Base-by-base conservation (phyloP, 2,329 filamentous ascomycete genomes). In the Cladosporium phlei region DNA sequence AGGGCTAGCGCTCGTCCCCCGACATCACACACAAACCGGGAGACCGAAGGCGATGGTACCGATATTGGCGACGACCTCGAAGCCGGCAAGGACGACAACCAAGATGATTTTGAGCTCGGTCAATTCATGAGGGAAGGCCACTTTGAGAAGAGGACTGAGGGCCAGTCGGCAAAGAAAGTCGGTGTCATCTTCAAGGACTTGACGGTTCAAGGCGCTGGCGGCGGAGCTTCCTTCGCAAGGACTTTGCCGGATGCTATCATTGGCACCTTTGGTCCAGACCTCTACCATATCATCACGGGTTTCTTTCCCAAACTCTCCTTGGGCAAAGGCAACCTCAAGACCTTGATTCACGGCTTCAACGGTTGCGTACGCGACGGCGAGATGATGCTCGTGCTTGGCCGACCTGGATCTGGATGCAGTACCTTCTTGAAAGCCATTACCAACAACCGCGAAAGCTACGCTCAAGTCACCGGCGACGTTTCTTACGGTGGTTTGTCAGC, bases 211-310 rank as follows among this genome's bases (percentile, higher is more conserved):
- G 86, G 86, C 14, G 69, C 82, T 6, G 80, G 81, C 32, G 79
- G 78, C 10, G 82, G 79, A 1, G 73, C 83, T 0, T 79, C 79
- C 0, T 85, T 86, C 53, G 85, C 86, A 20, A 79, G 79, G 51
- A 88, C 85, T 0, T 67, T 91, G 0, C 86, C 86, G 0, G 77
- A 86, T 53, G 86, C 86, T 2, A 73, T 91, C 28, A 52, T 88
- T 4, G 85, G 85, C 17, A 89, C 86, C 0, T 91, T 93, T 61
- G 87, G 87, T 0, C 86, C 86, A 0, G 87, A 91, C 63, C 68
- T 91, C 1, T 91, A 87, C 62, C 75, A 71, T 17, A 67, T 87
- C 5, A 56, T 89, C 11, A 71, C 70, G 24, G 60, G 69, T 5
- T 80, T 77, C 47, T 58, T 80, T 19, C 78, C 79, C 1, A 66